Base-by-base conservation (phyloP, 345 rosid genomes). In the Hibiscus tridactylites region DNA sequence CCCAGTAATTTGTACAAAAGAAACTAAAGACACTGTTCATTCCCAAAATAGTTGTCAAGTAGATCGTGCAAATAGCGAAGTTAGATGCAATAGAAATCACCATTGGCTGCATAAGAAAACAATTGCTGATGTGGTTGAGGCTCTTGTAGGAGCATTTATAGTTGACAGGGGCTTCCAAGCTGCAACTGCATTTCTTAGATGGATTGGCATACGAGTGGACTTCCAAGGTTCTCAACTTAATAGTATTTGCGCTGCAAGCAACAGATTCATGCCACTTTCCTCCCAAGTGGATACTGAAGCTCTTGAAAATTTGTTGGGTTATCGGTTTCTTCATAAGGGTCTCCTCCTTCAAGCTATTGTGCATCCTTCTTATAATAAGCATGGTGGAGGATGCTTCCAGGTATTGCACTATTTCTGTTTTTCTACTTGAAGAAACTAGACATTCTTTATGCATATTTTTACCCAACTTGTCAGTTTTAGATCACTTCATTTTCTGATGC, bases 301-400 rank as follows among this genome's bases (percentile, higher is more conserved):
- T 69, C 83, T 88, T 69, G 91, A 93, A 82, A 75, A 71, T 16
- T 70, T 47, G 68, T 72, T 91, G 79, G 85, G 79, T 4, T 84
- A 86, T 76, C 78, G 53, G 54, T 93, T 91, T 77, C 83, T 70
- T 65, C 88, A 88, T 72, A 86, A 61, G 85, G 98, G 98, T 79
- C 80, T 93, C 71, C 89, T 93, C 78, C 77, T 87, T 19, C 98
- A 91, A 76, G 96, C 97, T 31, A 88, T 88, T 74, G 82, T 93
- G 64, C 98, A 93, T 85, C 97, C 98, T 71, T 93, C 98, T 81
- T 88, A 84, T 80, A 85, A 78, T 84, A 80, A 70, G 79, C 90
- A 83, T 77, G 98, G 91, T 67, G 97, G 97, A 78, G 98, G 98
- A 76, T 90, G 98, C 87, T 93, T 91, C 80, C 98, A 93, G 93